These are phyloP conservation scores for Penicillium pancosmium DNA, from an alignment of 495 filamentous ascomycete genomes.

Conservation along the genomic window DNA sequence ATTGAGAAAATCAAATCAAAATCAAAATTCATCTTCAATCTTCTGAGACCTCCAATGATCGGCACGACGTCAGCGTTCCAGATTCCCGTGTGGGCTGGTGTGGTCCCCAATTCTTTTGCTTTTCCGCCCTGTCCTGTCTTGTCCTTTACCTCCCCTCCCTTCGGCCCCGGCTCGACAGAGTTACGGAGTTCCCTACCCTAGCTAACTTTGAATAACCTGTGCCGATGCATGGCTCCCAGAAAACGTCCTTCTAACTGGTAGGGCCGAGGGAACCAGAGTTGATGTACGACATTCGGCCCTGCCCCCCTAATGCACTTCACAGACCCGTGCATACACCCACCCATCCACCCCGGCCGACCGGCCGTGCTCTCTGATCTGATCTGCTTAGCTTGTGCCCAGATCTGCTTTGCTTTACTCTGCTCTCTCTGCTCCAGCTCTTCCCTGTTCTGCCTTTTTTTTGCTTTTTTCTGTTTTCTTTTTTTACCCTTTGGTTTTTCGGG, in stretches of 20 bases:
- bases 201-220: too few species aligned
- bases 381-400: too few species aligned
- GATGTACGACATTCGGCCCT: slow-evolving; percentile 21
- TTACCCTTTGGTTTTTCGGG: background rate
- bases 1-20: too few species aligned
- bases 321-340: background rate
- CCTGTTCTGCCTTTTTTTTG: background rate
- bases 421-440: background rate
- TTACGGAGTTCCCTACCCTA: too few species aligned
- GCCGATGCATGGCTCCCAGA: too few species aligned
- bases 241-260: background rate
- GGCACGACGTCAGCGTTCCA: slow-evolving; percentile 14
- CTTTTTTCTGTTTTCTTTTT: too few species aligned
- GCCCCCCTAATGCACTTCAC: slow-evolving; percentile 8
- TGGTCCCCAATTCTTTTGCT: too few species aligned
- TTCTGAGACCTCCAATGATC: slow-evolving; percentile 5
- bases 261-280: background rate
- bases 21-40: background rate
- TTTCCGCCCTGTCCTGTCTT: too few species aligned
- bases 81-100: too few species aligned
- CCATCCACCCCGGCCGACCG: background rate
- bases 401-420: background rate
- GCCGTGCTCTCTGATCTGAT: background rate
- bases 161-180: too few species aligned
- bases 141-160: too few species aligned